Conservation (phyloP, 2,329 filamentous ascomycete genomes). For the Huntiella moniliformis region DNA sequence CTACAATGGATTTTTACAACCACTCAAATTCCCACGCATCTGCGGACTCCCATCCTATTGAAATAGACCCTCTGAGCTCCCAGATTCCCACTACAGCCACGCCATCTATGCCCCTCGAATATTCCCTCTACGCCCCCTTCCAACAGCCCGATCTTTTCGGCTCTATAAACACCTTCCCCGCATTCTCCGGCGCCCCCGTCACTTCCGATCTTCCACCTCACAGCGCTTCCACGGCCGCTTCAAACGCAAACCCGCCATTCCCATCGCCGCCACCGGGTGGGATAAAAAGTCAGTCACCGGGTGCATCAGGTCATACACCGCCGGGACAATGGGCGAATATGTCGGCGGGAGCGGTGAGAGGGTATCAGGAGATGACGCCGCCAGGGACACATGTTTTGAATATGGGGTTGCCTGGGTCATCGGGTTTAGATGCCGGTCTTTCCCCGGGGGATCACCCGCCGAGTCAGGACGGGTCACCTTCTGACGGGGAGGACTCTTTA, state of each 20-base stretch:
- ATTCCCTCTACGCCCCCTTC: slow-evolving; percentile 7
- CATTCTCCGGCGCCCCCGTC: not conserved
- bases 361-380: slow-evolving; percentile 15
- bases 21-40: not conserved
- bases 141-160: slow-evolving; percentile 2
- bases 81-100: not conserved
- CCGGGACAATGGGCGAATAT: not conserved
- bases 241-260: not conserved
- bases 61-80: no score
- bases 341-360: not conserved
- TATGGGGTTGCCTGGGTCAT: not conserved
- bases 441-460: not conserved
- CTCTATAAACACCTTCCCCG: not conserved
- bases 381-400: slow-evolving; percentile 12
- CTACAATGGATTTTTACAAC: slow-evolving; percentile 10
- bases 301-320: not conserved
- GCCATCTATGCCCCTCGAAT: slow-evolving; percentile 1
- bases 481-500: slow-evolving; percentile 36
- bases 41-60: not conserved
- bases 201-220: not conserved
- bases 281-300: not conserved
- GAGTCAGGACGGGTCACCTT: slow-evolving; percentile 21
- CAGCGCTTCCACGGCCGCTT: not conserved
- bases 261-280: not conserved
- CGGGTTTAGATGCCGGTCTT: not conserved